Percentiles rank a stretch among this genome's conserved stretches.
Evolutionary conservation across 2,329 filamentous ascomycete genomes (phyloP).

Genomic region (Ascochyta fabae): DNA sequence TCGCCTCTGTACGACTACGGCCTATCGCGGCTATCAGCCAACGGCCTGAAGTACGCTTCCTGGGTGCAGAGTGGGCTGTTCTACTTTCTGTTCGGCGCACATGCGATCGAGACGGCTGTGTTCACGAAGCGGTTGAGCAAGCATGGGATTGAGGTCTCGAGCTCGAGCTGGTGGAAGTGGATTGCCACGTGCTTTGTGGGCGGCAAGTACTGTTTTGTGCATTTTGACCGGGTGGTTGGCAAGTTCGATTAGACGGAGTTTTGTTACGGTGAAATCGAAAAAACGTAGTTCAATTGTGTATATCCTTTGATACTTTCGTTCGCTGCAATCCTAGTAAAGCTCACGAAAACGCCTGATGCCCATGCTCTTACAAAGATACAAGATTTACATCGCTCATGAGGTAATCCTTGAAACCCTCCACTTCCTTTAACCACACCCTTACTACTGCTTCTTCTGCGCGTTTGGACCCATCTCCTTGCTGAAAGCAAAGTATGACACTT

Average conservation of each 20-base stretch:
- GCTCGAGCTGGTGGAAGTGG: slow-evolving; percentile 32
- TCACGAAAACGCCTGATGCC: slow-evolving; percentile 23
- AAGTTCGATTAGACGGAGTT: neutral
- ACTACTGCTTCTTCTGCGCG: slow-evolving; percentile 76
- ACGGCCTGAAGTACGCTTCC: slow-evolving; percentile 19
- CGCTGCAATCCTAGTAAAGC: slow-evolving; percentile 7
- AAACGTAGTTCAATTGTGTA: neutral
- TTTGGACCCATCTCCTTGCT: slow-evolving; percentile 94
- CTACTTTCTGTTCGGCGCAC: slow-evolving; percentile 33
- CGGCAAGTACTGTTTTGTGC: slow-evolving; percentile 29
- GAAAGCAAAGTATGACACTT: slow-evolving; percentile 93
- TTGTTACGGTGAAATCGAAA: no score
- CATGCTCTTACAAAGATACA: slow-evolving; percentile 23
- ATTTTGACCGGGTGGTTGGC: slow-evolving; percentile 30
- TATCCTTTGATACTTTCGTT: neutral
- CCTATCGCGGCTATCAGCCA: slow-evolving; percentile 13
- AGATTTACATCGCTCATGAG: slow-evolving; percentile 16
- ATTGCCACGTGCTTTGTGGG: slow-evolving; percentile 35
- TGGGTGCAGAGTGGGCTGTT: slow-evolving; percentile 33
- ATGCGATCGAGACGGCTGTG: slow-evolving; percentile 29
- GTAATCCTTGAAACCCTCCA: neutral
- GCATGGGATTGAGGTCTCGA: slow-evolving; percentile 25
- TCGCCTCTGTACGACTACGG: slow-evolving; percentile 28
- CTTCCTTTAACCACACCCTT: neutral
- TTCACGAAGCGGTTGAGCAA: slow-evolving; percentile 25